Evolutionary conservation across 1,284 basidiomycete genomes (phyloP).

Genomic region (Ganoderma multipileum): DNA sequence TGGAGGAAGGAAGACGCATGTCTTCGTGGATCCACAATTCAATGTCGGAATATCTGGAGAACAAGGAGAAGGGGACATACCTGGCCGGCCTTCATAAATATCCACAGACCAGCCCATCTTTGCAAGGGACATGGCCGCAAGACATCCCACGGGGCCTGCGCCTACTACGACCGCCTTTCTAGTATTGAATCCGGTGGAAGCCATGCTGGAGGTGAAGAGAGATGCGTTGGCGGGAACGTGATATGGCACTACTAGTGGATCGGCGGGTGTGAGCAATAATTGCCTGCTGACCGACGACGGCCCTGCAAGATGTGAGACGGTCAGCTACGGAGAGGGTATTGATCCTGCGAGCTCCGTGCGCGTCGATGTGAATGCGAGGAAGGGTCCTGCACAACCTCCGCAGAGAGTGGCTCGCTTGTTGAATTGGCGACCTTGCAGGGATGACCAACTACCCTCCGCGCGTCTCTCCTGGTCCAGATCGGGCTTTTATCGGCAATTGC

Average conservation of each 20-base stretch:
- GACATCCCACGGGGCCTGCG: constrained; percentile 94
- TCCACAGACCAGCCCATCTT: constrained; percentile 90
- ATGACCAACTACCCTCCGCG: constrained; percentile 19
- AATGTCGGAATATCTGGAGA: constrained; percentile 29
- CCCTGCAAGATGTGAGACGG: not conserved
- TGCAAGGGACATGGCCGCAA: constrained; percentile 87
- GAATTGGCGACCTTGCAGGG: constrained; percentile 18
- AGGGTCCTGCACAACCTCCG: not conserved
- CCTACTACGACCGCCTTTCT: constrained; percentile 74
- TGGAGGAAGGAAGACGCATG: constrained; percentile 73
- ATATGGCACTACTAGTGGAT: constrained; percentile 14
- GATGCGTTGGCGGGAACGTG: constrained; percentile 23
- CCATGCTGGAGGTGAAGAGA: constrained; percentile 18
- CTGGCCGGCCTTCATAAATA: constrained; percentile 89
- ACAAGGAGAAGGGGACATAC: constrained; percentile 50
- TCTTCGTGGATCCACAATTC: constrained; percentile 50
- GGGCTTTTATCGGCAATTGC: constrained; percentile 27
- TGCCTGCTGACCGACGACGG: constrained; percentile 8
- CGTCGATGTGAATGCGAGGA: constrained; percentile 8
- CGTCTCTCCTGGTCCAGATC: constrained; percentile 19
- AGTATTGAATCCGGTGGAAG: constrained; percentile 21
- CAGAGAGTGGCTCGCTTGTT: not conserved
- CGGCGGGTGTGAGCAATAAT: constrained; percentile 19
- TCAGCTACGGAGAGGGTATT: constrained; percentile 2
- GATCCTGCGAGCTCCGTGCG: not conserved